phyloP scores from a whole-genome alignment of 768 basidiomycete species.

The Leccinum subgranulosum region DNA sequence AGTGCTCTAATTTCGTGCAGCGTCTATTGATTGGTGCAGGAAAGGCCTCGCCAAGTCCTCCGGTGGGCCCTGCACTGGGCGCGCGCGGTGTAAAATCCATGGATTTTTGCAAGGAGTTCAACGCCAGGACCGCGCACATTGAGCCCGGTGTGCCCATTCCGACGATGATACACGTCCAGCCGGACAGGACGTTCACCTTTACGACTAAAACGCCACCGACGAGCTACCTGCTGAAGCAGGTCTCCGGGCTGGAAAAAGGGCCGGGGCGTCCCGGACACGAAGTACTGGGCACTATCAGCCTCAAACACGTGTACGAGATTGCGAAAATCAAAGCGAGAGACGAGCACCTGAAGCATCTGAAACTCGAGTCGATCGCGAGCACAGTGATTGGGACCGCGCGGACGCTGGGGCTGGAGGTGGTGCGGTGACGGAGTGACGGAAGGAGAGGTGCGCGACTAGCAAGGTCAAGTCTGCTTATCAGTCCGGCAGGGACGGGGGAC shows the following conservation, averaged over 20 bases:
- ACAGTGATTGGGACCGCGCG: constrained; percentile 86
- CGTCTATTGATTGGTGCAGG: constrained; percentile 88
- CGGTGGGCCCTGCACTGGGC: constrained; percentile 95
- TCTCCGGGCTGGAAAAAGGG: constrained; percentile 88
- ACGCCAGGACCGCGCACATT: constrained; percentile 91
- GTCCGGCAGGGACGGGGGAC: neutral
- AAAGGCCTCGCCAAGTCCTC: constrained; percentile 94
- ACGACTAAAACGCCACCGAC: constrained; percentile 88
- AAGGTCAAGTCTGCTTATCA: constrained; percentile 26
- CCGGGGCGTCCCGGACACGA: constrained; percentile 80
- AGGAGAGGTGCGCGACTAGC: constrained; percentile 26
- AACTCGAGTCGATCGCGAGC: constrained; percentile 83
- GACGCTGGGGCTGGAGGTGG: constrained; percentile 86
- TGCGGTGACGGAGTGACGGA: constrained; percentile 56
- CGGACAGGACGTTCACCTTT: constrained; percentile 95
- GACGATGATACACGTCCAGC: constrained; percentile 89
- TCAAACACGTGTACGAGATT: constrained; percentile 99
- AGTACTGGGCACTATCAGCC: constrained; percentile 73
- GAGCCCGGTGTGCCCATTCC: constrained; percentile 84
- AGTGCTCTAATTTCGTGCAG: constrained; percentile 36
- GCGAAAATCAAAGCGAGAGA: constrained; percentile 95
- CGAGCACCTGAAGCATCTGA: constrained; percentile 82
- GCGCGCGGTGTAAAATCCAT: constrained; percentile 98
- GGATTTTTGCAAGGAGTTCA: constrained; percentile 99
- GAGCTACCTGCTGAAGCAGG: constrained; percentile 87